phyloP scores from a whole-genome alignment of 1,284 basidiomycete species.

The Vanrija sp. region DNA sequence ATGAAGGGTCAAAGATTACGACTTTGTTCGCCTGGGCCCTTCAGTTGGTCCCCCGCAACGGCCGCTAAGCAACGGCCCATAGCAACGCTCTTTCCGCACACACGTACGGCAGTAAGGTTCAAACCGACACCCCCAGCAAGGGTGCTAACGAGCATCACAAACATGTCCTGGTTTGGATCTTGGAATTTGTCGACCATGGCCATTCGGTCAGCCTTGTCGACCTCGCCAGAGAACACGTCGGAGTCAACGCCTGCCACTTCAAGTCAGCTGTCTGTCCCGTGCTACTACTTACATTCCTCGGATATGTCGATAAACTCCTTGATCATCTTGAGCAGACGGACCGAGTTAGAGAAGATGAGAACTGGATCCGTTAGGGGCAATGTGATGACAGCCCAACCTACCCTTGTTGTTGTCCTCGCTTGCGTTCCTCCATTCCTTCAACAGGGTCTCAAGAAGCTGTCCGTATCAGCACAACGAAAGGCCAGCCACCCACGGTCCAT shows the following conservation, averaged over 20 bases:
- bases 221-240: conserved; percentile 50
- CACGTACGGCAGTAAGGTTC: conserved; percentile 43
- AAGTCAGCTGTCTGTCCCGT: conserved; percentile 24
- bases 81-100: neutral
- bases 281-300: conserved; percentile 35
- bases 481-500: conserved; percentile 45
- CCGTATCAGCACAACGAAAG: neutral
- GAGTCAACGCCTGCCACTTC: conserved; percentile 37
- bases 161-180: conserved; percentile 43
- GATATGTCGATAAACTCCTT: conserved; percentile 46
- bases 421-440: conserved; percentile 49
- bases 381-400: conserved; percentile 3
- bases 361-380: conserved; percentile 34
- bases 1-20: conserved; percentile 51
- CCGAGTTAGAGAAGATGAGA: conserved; percentile 52
- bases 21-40: conserved; percentile 48
- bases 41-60: neutral
- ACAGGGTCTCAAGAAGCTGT: conserved; percentile 48
- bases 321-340: conserved; percentile 51
- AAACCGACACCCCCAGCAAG: conserved; percentile 43
- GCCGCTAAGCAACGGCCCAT: too few species aligned
- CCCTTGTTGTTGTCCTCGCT: conserved; percentile 47
- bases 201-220: conserved; percentile 44
- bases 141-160: conserved; percentile 48
- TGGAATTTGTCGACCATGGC: conserved; percentile 53